These are phyloP conservation scores for Glycine soja DNA, from an alignment of 306 rosid genomes.

Conservation along the genomic window DNA sequence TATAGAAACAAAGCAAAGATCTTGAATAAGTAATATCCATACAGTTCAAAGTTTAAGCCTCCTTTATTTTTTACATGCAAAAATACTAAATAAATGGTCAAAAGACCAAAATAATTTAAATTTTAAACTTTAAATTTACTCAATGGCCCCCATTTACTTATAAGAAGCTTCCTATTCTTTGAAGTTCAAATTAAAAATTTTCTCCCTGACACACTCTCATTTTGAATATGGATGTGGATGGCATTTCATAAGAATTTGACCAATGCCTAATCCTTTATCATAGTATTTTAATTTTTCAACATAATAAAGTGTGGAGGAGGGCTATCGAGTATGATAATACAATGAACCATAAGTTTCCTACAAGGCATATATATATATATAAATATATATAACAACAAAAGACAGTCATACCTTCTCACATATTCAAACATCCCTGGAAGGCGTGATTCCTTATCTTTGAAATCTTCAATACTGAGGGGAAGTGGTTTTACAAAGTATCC, in stretches of 20 bases:
- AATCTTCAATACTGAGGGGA: slow-evolving; percentile 66
- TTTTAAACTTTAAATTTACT: too few species aligned
- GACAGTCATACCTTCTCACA: slow-evolving; percentile 72
- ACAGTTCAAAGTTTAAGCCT: not conserved
- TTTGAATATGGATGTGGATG: slow-evolving; percentile 15
- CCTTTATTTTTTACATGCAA: not conserved
- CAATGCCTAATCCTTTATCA: not conserved
- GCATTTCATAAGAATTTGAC: slow-evolving; percentile 25
- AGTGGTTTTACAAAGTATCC: slow-evolving; percentile 88
- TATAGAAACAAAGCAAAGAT: slow-evolving; percentile 1
- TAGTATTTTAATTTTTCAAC: slow-evolving; percentile 11
- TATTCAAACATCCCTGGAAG: slow-evolving; percentile 98
- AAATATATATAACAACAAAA: not conserved
- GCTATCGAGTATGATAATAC: not conserved
- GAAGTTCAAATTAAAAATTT: too few species aligned
- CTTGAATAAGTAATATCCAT: slow-evolving; percentile 2
- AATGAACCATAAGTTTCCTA: slow-evolving; percentile 13
- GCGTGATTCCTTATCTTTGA: slow-evolving; percentile 71
- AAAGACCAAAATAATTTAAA: slow-evolving; percentile 8
- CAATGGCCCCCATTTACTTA: too few species aligned
- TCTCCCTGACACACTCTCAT: not conserved
- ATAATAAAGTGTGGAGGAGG: slow-evolving; percentile 6
- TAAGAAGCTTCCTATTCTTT: too few species aligned
- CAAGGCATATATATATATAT: not conserved
- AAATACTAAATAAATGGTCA: not conserved